Evolutionary conservation across 495 filamentous ascomycete species (phyloP), one percentile per base, ranked within the genome.

Genomic region (Aspergillus campestris): DNA sequence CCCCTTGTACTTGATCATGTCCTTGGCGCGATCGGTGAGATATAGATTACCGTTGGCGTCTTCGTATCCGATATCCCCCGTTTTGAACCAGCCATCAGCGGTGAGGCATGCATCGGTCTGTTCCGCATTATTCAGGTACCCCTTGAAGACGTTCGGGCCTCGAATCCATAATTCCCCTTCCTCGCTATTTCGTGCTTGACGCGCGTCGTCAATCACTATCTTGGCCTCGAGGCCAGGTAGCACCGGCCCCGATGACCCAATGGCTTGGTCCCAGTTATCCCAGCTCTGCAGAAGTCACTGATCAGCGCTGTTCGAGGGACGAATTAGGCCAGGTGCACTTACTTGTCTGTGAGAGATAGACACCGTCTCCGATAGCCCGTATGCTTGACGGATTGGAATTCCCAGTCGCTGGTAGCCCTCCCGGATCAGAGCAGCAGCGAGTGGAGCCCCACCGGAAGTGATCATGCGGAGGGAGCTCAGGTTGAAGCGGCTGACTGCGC

Each of bases 1-100:
- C 37, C 81, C 86, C 81, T 86, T 52, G 48, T 84, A 78, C 60
- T 90, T 90, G 64, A 90, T 88, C 38, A 90, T 64, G 64, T 90
- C 86, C 64, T 89, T 89, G 49, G 89, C 77, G n/a, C 86, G 75
- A 58, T 90, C 86, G 1, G 85, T 79, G 30, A 90, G 81, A 45
- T 79, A 78, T 31, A 89, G 51, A 57, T 90, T 85, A 57, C 87
- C 81, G 40, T 82, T 56, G 4, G 56, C 50, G n/a, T 74, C 68
- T 42, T 74, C 58, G 15, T 75, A 63, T 7, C 74, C 75, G 8
- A 79, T 64, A 46, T 79, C 77, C 1, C 77, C 77, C 1, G 75
- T 79, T 38, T 71, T 71, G 38, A 74, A 72, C 65, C 66, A 80
- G 3, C 63, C 66, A 60, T 66, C 62, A 24, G 18, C 18, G 18